Evolutionary conservation across 169 alveolate genomes (phyloP).

Genomic region (Plasmodium yoelii): DNA sequence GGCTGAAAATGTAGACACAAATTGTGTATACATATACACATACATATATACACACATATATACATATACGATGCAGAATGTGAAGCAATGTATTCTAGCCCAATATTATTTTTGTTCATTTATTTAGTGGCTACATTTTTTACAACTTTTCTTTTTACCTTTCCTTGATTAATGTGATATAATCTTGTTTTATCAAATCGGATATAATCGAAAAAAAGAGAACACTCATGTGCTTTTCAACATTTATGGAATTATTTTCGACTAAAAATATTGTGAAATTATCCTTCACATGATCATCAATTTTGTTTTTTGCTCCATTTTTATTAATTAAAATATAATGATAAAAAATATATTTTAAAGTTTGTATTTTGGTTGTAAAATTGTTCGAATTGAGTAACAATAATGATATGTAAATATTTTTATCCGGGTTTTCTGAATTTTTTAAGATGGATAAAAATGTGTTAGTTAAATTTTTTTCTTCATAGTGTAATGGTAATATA

Average conservation of each 20-base stretch:
- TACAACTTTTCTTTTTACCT: conserved; percentile 13
- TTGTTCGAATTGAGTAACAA: conserved; percentile 30
- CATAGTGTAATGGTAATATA: conserved; percentile 33
- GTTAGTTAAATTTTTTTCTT: conserved; percentile 21
- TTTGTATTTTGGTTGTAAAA: conserved; percentile 25
- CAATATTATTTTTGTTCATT: too few species aligned
- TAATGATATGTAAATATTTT: conserved; percentile 36
- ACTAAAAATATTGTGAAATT: conserved; percentile 17
- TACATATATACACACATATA: too few species aligned
- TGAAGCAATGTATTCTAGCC: too few species aligned
- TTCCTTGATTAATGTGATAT: conserved; percentile 21
- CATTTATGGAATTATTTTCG: conserved; percentile 19
- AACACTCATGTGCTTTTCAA: conserved; percentile 36
- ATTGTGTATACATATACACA: too few species aligned
- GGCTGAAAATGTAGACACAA: too few species aligned
- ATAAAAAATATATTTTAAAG: conserved; percentile 32
- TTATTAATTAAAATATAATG: conserved; percentile 11
- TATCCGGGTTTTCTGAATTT: conserved; percentile 21
- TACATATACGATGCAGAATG: too few species aligned
- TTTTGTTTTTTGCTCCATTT: conserved; percentile 5
- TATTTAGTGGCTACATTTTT: background rate
- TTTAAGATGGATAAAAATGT: conserved; percentile 24
- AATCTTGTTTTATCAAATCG: conserved; percentile 31
- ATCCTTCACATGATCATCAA: background rate
- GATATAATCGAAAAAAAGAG: conserved; percentile 42